These are phyloP conservation scores for Sporothrix mexicana DNA, from an alignment of 2,329 filamentous ascomycete species.

Conservation along the genomic window DNA sequence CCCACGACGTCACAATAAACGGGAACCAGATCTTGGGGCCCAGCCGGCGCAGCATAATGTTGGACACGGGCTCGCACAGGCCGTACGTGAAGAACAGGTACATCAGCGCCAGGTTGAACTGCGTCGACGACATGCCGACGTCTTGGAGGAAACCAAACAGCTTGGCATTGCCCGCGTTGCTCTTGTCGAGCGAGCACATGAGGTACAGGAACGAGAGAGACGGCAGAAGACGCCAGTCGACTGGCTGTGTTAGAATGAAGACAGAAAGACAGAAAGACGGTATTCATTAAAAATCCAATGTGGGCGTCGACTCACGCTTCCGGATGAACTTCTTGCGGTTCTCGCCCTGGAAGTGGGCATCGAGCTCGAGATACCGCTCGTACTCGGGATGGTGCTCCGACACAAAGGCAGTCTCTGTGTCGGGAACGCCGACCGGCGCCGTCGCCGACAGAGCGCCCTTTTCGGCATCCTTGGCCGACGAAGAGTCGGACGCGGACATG, in stretches of 20 bases:
- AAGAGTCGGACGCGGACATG: constrained; percentile 28
- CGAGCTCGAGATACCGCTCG: constrained; percentile 25
- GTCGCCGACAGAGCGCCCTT: constrained; percentile 10
- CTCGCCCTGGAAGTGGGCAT: constrained; percentile 20
- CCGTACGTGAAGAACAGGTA: constrained; percentile 32
- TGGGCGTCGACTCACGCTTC: constrained; percentile 26
- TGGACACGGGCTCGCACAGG: constrained; percentile 31
- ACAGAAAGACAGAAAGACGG: too few species aligned
- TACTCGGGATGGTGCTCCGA: constrained; percentile 29
- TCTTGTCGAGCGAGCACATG: constrained; percentile 51
- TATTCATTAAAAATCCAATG: too few species aligned
- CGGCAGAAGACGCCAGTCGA: constrained; percentile 57
- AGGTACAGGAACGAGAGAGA: constrained; percentile 49
- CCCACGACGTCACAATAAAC: constrained; percentile 57
- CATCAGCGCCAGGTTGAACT: constrained; percentile 34
- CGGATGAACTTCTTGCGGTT: constrained; percentile 26
- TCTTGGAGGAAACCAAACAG: constrained; percentile 32
- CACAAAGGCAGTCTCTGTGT: constrained; percentile 18
- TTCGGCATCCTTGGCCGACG: constrained; percentile 28
- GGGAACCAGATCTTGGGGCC: constrained; percentile 33
- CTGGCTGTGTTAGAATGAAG: constrained; percentile 40
- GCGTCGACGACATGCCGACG: constrained; percentile 26
- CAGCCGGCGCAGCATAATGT: constrained; percentile 25
- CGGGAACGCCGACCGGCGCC: background rate
- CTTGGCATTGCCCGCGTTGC: constrained; percentile 50